Evolutionary conservation across 2,329 filamentous ascomycete genomes (phyloP).

Genomic region (Hirsutella rhossiliensis): DNA sequence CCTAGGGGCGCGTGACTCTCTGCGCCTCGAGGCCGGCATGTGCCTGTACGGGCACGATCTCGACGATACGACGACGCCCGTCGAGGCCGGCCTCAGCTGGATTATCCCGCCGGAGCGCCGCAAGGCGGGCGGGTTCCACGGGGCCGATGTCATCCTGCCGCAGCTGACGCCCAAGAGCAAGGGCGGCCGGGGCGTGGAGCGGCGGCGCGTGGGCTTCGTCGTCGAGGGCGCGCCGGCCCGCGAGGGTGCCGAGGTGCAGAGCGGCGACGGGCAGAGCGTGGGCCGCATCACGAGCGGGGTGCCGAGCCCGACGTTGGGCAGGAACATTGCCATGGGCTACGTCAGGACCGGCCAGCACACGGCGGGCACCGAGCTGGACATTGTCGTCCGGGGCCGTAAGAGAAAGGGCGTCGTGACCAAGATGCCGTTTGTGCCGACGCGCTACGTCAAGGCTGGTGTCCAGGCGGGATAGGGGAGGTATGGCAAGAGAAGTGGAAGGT

Average conservation of each 20-base stretch:
- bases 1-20: slow-evolving; percentile 79
- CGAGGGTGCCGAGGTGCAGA: slow-evolving; percentile 72
- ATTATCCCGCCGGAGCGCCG: slow-evolving; percentile 71
- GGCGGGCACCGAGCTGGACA: slow-evolving; percentile 66
- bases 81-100: slow-evolving; percentile 54
- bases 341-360: slow-evolving; percentile 73
- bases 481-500: too few relatives aligned
- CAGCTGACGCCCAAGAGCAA: slow-evolving; percentile 66
- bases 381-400: slow-evolving; percentile 65
- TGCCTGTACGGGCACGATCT: slow-evolving; percentile 99
- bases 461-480: too few relatives aligned
- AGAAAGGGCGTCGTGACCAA: slow-evolving; percentile 66
- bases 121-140: slow-evolving; percentile 64
- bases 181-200: slow-evolving; percentile 55
- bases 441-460: slow-evolving; percentile 43
- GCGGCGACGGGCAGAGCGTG: slow-evolving; percentile 48
- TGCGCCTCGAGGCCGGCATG: slow-evolving; percentile 94
- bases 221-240: slow-evolving; percentile 80
- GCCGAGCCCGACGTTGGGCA: slow-evolving; percentile 72
- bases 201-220: slow-evolving; percentile 69
- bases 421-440: slow-evolving; percentile 79
- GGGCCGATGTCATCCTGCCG: slow-evolving; percentile 61
- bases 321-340: slow-evolving; percentile 96
- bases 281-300: slow-evolving; percentile 82
- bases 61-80: slow-evolving; percentile 57